Evolutionary conservation across 2,329 filamentous ascomycete genomes (phyloP), one percentile per base, ranked within the genome.

Genomic region (Chrysosporium queenslandicum): DNA sequence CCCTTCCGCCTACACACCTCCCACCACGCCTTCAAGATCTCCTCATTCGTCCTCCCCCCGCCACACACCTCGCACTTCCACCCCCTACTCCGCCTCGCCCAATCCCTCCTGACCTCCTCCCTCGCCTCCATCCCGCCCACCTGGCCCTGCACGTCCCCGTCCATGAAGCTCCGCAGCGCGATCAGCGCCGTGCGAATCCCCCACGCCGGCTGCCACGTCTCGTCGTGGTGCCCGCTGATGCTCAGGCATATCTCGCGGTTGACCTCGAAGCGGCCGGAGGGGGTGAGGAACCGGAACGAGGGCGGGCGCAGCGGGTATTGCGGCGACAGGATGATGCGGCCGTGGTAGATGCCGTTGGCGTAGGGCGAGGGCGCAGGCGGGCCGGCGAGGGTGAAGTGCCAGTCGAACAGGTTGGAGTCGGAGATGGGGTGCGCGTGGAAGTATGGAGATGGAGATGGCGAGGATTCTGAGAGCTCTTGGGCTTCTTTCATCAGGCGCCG

Each of bases 171-270:
- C 51, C 92, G 74, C 46, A 97, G 80, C 4, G 81, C 82, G 3
- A 81, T 75, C 53, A 98, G 72, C 14, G 92, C 91, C 3, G 92
- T 97, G 55, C 92, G 79, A 8, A 98, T 85, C 0, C 92, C 92
- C 92, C 92, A 98, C 0, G 92, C 92, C 0, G 92, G 92, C 76
- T 96, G 91, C 92, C 92, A 98, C 14, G 87, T 94, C 73, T 97
- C 92, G 68, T 97, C 92, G 71, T 98, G 92, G 69, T 96, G 91
- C 1, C 90, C 91, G 49, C 82, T 87, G 63, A 97, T 98, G 62
- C 82, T 87, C 14, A 98, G 80, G 66, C 92, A 98, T 61, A 98
- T 97, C 74, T 97, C 91, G 59, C 92, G 82, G 67, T 98, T 98
- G 52, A 89, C 84, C 69, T 97, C 92, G 71, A 98, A 98, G 56